Conservation (phyloP, 1,139 yeast species). For the Meyerozyma carpophila region DNA sequence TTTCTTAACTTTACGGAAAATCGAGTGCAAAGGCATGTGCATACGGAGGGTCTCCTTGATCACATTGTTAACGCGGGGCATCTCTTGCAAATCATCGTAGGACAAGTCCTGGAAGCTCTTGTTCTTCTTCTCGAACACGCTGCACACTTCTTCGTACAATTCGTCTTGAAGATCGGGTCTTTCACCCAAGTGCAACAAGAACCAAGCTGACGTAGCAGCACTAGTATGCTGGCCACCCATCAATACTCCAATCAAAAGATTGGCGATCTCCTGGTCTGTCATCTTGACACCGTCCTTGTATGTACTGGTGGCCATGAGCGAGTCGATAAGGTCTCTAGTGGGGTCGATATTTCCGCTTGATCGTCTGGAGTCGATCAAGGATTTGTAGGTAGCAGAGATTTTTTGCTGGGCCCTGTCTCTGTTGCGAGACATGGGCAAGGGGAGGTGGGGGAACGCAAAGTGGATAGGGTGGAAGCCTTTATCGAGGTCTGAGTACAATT, state of each 20-base stretch:
- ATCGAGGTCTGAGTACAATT: conserved; percentile 84
- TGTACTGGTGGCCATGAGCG: conserved; percentile 73
- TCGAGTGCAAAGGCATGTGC: conserved; percentile 95
- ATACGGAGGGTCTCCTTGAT: conserved; percentile 91
- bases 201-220: conserved; percentile 95
- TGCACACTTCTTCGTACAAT: conserved; percentile 65
- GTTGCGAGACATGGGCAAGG: conserved; percentile 76
- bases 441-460: conserved; percentile 91
- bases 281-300: conserved; percentile 90
- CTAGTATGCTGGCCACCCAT: conserved; percentile 99
- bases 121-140: conserved; percentile 50
- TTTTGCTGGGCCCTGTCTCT: conserved; percentile 86
- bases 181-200: conserved; percentile 82
- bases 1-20: conserved; percentile 83
- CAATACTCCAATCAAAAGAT: conserved; percentile 86
- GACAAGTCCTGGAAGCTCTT: conserved; percentile 46
- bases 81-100: conserved; percentile 76
- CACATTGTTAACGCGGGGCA: conserved; percentile 75
- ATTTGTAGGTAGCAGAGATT: conserved; percentile 76
- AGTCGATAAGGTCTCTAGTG: conserved; percentile 84
- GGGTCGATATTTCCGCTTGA: conserved; percentile 63
- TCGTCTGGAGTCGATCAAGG: conserved; percentile 72
- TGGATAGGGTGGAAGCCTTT: conserved; percentile 95
- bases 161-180: conserved; percentile 79
- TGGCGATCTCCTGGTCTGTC: conserved; percentile 95